Evolutionary conservation across 78 protist genomes (phyloP), one percentile per base, ranked within the genome.

Genomic region (Pigoraptor vietnamica): DNA sequence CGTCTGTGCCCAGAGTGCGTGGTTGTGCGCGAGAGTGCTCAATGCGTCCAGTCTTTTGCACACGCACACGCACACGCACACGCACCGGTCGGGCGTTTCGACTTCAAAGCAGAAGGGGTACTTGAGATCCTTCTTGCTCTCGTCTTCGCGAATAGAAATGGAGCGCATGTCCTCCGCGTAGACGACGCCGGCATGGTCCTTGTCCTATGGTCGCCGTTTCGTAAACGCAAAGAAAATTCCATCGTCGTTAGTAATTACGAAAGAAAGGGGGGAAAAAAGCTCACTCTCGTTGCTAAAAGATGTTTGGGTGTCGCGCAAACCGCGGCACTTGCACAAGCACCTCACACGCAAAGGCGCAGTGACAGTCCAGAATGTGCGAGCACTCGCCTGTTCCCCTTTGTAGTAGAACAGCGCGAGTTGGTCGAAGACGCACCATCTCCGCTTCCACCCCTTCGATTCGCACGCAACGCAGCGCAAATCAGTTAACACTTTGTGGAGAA

Each of bases 371-470:
- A 48, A 14, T 48, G 67, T 48, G 67, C 6, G 0, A 14, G 86
- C 24, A 36, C 34, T 19, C 37, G n/a, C 86, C 86, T 81, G 86
- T 24, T 81, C 86, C 2, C 21, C 0, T 36, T 81, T 81, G 86
- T 14, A 81, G 86, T 81, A 81, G 86, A 14, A 29, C 38, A 81
- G 86, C 38, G 38, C 34, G 86, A 23, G 2, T 10, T 81, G 2
- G 19, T 81, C 86, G n/a, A 81, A n/a, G 29, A 81, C 86, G 86
- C 86, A 81, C 86, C 86, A 81, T 2, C 86, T 2, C 24, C 86
- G 86, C 86, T 81, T 81, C 86, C 86, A 81, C 19, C 86, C 86
- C 86, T n/a, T n/a, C n/a, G n/a, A n/a, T n/a, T n/a, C n/a, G n/a
- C n/a, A n/a, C n/a, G n/a, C n/a, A n/a, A n/a, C n/a, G n/a, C n/a